Evolutionary conservation across 352 stramenopile genomes (phyloP), one percentile per base, ranked within the genome.

Genomic region (Globisporangium cylindrosporum): DNA sequence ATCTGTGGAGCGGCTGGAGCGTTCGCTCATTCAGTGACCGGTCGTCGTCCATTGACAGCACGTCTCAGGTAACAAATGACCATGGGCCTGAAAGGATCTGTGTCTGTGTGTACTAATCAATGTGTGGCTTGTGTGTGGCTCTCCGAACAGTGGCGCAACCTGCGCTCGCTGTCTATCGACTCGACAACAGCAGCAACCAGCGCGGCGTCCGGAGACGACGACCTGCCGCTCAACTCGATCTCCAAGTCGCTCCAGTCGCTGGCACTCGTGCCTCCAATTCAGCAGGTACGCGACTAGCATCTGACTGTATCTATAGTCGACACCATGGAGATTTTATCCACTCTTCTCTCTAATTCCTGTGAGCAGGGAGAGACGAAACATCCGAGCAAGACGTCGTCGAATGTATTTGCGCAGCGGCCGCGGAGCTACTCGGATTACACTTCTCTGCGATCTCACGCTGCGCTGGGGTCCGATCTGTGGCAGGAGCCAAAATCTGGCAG

Each of bases 401-500:
- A 57, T 3, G 66, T 76, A 57, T 73, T 73, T 24, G 18, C 67
- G 1, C 67, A 51, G 27, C 72, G 82, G 5, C 80, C 80, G 15
- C 80, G 83, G 8, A 93, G 85, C 55, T 91, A 81, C 57, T 93
- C 85, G 12, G 83, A 93, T 64, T 93, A 91, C 63, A 77, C 80
- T 65, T 76, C 73, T 8, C 64, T 90, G 8, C 70, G 70, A 0
- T 72, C 75, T 4, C 61, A 70, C 25, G 41, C 38, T 27, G 62
- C 71, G 62, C 29, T 84, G 73, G 74, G 69, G 62, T 46, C 32
- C 38, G 62, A 25, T 66, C 71, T 56, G 24, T 68, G 46, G 57
- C 58, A 43, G 25, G 48, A 66, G 27, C 59, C 24, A 5, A 49
- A 22, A 10, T 59, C 46, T 38, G 29, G 14, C 10, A 41, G 20